Evolutionary conservation across 495 filamentous ascomycete species (phyloP), one percentile per base, ranked within the genome.

Genomic region (Friedmanniomyces simplex): DNA sequence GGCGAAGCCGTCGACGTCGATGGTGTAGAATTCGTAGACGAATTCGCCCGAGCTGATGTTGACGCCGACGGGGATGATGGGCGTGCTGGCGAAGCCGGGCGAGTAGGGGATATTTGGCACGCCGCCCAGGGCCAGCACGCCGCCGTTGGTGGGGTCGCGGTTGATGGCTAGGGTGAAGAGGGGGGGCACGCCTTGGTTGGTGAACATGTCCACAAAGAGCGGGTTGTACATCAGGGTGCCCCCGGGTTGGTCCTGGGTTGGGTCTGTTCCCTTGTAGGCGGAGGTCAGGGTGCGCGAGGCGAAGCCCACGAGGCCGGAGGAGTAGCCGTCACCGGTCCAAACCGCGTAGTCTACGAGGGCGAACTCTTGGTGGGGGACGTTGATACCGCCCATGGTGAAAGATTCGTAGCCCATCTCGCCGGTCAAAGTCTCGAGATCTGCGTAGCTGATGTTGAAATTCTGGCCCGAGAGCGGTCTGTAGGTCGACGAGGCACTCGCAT

Each of bases 401-500:
- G 78, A 69, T 41, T 84, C 77, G 50, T 69, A 75, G 0, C 79
- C 82, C 69, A 86, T 76, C 39, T 68, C 70, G 0, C 83, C 84
- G 4, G 68, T 74, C 39, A 83, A 71, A 34, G 71, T 60, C 67
- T 81, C 77, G 3, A 82, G 82, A 56, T 78, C 77, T 7, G 76
- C 77, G 62, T 87, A 88, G 24, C 69, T 61, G 49, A 84, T 77
- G 52, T 74, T 76, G 72, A 85, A 84, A 55, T 76, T 77, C 59
- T 77, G 64, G 30, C 73, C 63, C 6, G 69, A 57, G 25, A 83
- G 66, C 1, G 59, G 37, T 0, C 65, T 64, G 52, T 76, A 79
- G 14, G 73, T 77, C 16, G 55, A 25, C 12, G 72, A 71, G 4
- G 61, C 56, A 18, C 45, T 45, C 0, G 41, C 21, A 16, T 67